These are phyloP conservation scores for Calonectria hawksworthii DNA, from an alignment of 2,329 filamentous ascomycete species.

Conservation along the genomic window DNA sequence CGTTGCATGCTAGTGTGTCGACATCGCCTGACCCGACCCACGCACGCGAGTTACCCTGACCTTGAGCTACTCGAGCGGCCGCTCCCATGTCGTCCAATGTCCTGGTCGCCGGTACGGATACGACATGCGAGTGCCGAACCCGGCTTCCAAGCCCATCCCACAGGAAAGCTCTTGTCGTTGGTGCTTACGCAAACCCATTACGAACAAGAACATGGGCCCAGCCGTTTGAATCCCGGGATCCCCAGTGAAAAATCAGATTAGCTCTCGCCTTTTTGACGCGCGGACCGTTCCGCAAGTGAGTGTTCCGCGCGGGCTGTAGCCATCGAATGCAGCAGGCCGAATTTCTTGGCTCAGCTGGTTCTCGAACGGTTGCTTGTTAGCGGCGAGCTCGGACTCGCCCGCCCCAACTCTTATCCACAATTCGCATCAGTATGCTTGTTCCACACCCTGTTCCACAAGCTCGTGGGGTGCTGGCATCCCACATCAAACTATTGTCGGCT, in stretches of 20 bases:
- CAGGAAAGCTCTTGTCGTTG: not conserved
- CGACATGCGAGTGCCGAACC: not conserved
- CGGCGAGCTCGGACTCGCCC: not conserved
- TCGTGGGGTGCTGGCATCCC: not conserved
- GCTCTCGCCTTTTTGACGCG: not conserved
- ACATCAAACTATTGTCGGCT: not conserved
- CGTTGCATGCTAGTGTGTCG: not conserved
- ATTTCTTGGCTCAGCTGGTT: not conserved
- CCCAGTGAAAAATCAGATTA: not conserved
- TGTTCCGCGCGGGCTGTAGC: not conserved
- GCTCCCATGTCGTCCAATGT: not conserved
- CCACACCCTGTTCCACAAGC: not conserved
- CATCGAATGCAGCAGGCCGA: not conserved
- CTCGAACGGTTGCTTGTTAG: not conserved
- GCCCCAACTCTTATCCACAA: not conserved
- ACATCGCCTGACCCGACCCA: not conserved
- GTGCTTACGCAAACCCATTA: not conserved
- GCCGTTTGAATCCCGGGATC: not conserved
- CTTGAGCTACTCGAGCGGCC: not conserved
- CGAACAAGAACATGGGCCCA: not conserved
- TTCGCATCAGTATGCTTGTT: not conserved
- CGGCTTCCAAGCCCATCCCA: not conserved
- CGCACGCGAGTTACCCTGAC: not conserved
- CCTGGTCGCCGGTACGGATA: constrained; percentile 3
- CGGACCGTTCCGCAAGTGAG: not conserved